A percentile compares a stretch with the other conserved stretches of the same genome.
Evolutionary conservation across 345 rosid species (phyloP).

Genomic region (Citrus trifoliata): DNA sequence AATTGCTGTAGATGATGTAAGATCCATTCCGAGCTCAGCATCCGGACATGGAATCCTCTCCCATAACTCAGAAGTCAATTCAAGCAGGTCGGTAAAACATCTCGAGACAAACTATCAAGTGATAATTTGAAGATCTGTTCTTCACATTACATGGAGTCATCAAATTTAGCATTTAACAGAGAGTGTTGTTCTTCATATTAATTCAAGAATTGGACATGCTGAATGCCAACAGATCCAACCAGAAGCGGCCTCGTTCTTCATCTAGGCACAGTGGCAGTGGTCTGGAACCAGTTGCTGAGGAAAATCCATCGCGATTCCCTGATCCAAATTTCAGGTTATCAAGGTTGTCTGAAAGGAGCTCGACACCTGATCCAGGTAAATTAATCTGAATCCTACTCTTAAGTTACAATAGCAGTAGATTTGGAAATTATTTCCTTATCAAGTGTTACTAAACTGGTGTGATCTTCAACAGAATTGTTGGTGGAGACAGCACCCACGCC

Average conservation of each 20-base stretch:
- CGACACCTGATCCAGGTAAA: conserved; percentile 56
- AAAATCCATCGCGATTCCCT: conserved; percentile 33
- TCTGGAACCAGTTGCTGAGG: conserved; percentile 80
- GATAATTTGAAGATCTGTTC: background rate
- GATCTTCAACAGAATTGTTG: conserved; percentile 42
- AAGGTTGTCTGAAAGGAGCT: conserved; percentile 45
- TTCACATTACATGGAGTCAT: background rate
- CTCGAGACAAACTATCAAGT: background rate
- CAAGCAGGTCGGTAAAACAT: conserved; percentile 35
- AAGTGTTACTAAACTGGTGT: background rate
- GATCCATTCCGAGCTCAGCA: conserved; percentile 67
- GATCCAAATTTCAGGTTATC: conserved; percentile 50
- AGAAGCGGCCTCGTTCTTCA: conserved; percentile 47
- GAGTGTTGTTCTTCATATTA: background rate
- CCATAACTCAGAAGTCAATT: conserved; percentile 27
- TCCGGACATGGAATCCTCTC: conserved; percentile 48
- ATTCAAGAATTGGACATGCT: conserved; percentile 4
- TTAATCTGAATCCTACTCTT: background rate
- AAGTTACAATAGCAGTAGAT: background rate
- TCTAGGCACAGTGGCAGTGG: conserved; percentile 54
- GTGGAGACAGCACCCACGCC: conserved; percentile 82
- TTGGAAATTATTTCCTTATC: conserved; percentile 1
- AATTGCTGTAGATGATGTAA: conserved; percentile 50
- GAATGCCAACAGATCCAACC: conserved; percentile 43
- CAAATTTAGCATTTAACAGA: background rate